These are phyloP conservation scores for Pichia manshurica DNA, from an alignment of 805 yeast genomes.

Conservation along the genomic window DNA sequence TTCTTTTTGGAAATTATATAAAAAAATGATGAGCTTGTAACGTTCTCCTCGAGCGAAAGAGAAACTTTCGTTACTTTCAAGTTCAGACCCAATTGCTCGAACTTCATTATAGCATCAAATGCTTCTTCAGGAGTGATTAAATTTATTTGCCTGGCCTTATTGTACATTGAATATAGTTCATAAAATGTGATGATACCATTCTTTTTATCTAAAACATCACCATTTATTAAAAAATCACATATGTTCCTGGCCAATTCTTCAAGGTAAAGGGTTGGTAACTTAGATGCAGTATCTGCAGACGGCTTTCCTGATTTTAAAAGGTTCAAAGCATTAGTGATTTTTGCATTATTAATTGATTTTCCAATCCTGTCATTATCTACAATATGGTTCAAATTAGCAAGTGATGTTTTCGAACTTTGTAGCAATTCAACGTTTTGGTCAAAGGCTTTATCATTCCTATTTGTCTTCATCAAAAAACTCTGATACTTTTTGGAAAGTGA, in stretches of 20 bases:
- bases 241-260: constrained; percentile 75
- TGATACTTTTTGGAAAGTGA: constrained; percentile 45
- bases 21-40: constrained; percentile 7
- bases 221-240: constrained; percentile 56
- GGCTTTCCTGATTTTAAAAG: constrained; percentile 15
- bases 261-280: constrained; percentile 26
- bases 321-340: constrained; percentile 19
- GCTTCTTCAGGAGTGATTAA: constrained; percentile 68
- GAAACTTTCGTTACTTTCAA: constrained; percentile 42
- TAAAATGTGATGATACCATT: constrained; percentile 58
- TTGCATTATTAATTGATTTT: constrained; percentile 18
- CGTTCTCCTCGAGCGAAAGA: constrained; percentile 20
- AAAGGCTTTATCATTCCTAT: constrained; percentile 14
- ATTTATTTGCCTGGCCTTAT: constrained; percentile 59
- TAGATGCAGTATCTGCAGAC: constrained; percentile 10
- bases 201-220: constrained; percentile 39
- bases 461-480: constrained; percentile 18
- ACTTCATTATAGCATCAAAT: constrained; percentile 43
- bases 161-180: constrained; percentile 60
- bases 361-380: constrained; percentile 26
- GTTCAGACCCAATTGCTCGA: constrained; percentile 1
- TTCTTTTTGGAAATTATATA: constrained; percentile 26
- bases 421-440: constrained; percentile 24
- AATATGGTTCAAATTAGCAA: constrained; percentile 25
- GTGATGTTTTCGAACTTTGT: constrained; percentile 27